Percentiles rank a stretch among this genome's conserved stretches.
Conservation (phyloP, 75 land plant genomes). For the Larix kaempferi region DNA sequence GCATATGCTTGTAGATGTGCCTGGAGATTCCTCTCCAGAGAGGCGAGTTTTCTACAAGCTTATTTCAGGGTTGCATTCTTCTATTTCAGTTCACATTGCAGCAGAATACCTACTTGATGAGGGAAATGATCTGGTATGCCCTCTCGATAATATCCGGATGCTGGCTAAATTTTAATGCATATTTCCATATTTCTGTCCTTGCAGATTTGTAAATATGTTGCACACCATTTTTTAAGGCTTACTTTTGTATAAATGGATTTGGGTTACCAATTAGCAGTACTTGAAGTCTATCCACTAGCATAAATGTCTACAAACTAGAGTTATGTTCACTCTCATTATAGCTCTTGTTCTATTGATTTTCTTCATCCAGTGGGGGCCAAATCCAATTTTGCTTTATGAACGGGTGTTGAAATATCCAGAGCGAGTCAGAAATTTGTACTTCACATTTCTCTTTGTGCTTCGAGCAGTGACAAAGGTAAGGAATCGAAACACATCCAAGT, state of each 20-base stretch:
- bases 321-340: neutral
- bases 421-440: constrained; percentile 84
- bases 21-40: constrained; percentile 67
- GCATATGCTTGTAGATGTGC: constrained; percentile 38
- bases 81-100: constrained; percentile 92
- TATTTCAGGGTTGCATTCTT: constrained; percentile 91
- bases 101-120: constrained; percentile 90
- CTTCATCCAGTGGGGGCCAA: constrained; percentile 77
- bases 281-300: neutral
- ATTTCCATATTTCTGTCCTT: neutral
- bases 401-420: constrained; percentile 81
- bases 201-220: neutral
- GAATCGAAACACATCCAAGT: neutral
- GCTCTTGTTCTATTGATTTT: neutral
- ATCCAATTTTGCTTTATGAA: constrained; percentile 65
- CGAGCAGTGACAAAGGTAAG: constrained; percentile 80
- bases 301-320: neutral
- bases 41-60: constrained; percentile 77
- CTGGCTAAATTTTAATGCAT: neutral
- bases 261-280: neutral
- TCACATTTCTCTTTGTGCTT: constrained; percentile 87
- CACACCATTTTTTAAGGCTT: neutral
- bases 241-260: neutral
- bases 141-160: neutral
- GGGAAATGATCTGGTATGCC: constrained; percentile 41